Evolutionary conservation across 1,284 basidiomycete genomes (phyloP), one percentile per base, ranked within the genome.

Genomic region (Porogramme epimiltina): DNA sequence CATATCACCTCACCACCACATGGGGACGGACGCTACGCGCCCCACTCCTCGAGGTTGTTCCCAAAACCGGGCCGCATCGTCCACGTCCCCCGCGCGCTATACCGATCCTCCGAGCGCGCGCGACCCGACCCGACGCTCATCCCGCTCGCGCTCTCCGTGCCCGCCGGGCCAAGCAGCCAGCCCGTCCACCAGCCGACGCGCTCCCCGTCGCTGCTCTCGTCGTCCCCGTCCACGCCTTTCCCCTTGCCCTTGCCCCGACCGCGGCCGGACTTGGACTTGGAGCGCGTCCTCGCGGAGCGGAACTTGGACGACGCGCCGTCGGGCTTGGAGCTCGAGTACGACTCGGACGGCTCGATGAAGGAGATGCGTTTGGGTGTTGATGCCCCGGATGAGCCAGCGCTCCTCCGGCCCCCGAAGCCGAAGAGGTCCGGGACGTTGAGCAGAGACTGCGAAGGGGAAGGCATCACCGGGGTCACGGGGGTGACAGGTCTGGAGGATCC

Each of bases 361-460:
- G 83, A 87, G 45, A 91, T 90, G 23, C 83, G 77, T 55, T 87
- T 87, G 4, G 88, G 87, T n/a, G 87, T 89, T 28, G 81, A 83
- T 18, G 65, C 61, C 9, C 70, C 71, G 3, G 70, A 72, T 24
- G 66, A 65, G 15, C 59, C 51, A 24, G 53, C 52, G 50, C 65
- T 65, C 46, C 58, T 52, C 6, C 33, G 28, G 20, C 55, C 3
- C 52, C 40, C 49, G 65, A 61, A 47, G 51, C 59, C 31, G 60
- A 63, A 58, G 28, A 58, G 54, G 52, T 63, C 65, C n/a, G 56
- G 62, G 8, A 62, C 48, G 57, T 50, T 55, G 48, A 70, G 51
- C 59, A 76, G 56, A 45, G 51, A 65, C 16, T 68, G 62, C 19
- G 70, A 68, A 2, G 70, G 62, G 2, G 64, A 54, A 23, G 71